Percentiles rank a stretch among this genome's conserved stretches.
phyloP scores from a whole-genome alignment of 371 early-diverging fungal genomes.

The Mortierella sp. region DNA sequence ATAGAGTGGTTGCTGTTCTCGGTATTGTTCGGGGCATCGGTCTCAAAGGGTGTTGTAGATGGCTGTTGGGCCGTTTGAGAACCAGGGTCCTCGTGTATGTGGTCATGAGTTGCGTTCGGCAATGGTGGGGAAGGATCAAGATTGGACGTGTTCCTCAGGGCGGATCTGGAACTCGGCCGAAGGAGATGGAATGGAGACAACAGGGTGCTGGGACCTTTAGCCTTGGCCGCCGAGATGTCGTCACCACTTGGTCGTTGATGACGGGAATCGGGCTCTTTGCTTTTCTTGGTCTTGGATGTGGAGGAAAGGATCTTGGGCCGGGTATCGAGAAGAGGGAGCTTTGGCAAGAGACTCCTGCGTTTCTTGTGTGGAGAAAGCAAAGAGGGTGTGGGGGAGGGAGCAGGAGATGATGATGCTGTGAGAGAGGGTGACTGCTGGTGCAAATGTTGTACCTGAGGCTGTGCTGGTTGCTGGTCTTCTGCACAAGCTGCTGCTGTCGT shows the following conservation, averaged over 20 bases:
- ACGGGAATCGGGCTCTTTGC: not conserved
- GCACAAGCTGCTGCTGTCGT: not conserved
- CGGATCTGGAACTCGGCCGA: not conserved
- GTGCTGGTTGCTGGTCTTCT: not conserved
- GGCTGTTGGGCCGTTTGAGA: not conserved
- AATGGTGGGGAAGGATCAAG: not conserved
- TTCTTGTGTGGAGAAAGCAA: constrained; percentile 17
- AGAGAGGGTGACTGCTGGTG: constrained; percentile 3
- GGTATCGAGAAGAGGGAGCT: constrained; percentile 36
- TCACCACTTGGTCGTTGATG: not conserved
- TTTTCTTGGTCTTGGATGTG: constrained; percentile 2
- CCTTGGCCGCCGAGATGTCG: not conserved
- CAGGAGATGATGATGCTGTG: not conserved
- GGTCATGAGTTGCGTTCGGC: not conserved
- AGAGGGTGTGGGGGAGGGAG: not conserved
- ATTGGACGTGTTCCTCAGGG: not conserved
- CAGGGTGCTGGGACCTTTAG: constrained; percentile 6
- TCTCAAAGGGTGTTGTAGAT: not conserved
- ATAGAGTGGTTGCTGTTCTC: not conserved
- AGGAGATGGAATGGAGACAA: constrained; percentile 2
- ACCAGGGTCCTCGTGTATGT: constrained; percentile 3
- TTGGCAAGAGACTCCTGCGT: constrained; percentile 23
- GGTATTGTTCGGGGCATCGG: not conserved
- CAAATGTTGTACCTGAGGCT: not conserved
- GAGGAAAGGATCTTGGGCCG: constrained; percentile 26